A percentile compares a stretch with the other conserved stretches of the same genome.
Conservation (phyloP, 176 grass and related monocot genomes). For the Poa pratensis region DNA sequence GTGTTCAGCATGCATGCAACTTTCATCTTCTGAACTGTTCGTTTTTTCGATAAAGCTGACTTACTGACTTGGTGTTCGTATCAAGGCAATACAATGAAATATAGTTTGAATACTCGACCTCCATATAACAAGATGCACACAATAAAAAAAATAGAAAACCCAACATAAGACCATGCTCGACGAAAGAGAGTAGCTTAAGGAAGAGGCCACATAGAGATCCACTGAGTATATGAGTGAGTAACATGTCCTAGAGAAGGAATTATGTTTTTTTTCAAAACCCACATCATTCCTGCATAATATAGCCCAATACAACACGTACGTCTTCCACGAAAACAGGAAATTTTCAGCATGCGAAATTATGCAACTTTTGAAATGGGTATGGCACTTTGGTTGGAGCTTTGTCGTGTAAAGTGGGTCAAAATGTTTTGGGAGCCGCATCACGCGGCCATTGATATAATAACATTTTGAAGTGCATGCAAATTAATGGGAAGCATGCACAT, state of each 20-base stretch:
- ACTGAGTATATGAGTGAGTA: not conserved
- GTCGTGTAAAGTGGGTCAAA: constrained; percentile 37
- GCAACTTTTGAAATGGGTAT: not conserved
- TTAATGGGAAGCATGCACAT: constrained; percentile 31
- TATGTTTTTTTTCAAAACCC: not conserved
- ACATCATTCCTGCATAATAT: too few species aligned
- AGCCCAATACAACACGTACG: not conserved
- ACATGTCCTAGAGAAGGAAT: not conserved
- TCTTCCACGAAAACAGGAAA: too few species aligned
- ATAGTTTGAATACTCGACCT: not conserved
- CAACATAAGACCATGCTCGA: not conserved
- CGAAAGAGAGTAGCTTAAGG: not conserved
- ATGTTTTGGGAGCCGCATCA: not conserved
- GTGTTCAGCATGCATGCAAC: too few species aligned
- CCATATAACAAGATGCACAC: not conserved
- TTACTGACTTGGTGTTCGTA: not conserved
- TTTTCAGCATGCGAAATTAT: not conserved
- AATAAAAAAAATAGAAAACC: too few species aligned
- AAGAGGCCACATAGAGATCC: not conserved
- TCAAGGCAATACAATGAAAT: not conserved
- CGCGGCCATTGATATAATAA: not conserved
- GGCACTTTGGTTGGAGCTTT: not conserved
- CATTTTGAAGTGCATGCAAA: constrained; percentile 1
- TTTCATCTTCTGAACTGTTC: too few species aligned
- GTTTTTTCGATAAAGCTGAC: not conserved